Conservation (phyloP, 2,329 filamentous ascomycete genomes). For the Sclerotinia sclerotiorum region DNA sequence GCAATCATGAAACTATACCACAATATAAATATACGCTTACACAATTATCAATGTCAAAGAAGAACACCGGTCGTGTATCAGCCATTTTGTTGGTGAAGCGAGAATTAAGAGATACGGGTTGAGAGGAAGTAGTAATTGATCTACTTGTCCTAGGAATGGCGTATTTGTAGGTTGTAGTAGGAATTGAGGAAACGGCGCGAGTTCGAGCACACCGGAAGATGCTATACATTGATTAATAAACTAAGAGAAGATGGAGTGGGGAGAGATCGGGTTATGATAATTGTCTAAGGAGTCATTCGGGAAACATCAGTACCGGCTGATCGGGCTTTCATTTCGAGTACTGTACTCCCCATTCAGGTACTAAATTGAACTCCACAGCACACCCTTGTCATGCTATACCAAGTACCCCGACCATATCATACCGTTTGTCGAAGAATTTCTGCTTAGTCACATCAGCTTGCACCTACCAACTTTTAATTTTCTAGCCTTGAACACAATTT, state of each 20-base stretch:
- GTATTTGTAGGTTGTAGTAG: background rate
- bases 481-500: constrained; percentile 20
- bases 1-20: constrained; percentile 35
- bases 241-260: background rate
- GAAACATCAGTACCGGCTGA: background rate
- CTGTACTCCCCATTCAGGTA: background rate
- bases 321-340: background rate
- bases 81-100: constrained; percentile 24
- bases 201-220: constrained; percentile 16
- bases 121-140: background rate
- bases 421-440: background rate
- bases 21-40: constrained; percentile 88
- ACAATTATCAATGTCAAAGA: constrained; percentile 98
- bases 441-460: constrained; percentile 7
- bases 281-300: constrained; percentile 17
- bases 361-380: background rate
- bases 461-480: background rate
- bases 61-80: constrained; percentile 54
- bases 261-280: background rate
- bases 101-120: background rate
- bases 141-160: constrained; percentile 16
- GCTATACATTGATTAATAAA: constrained; percentile 6
- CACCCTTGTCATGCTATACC: background rate
- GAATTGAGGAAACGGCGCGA: constrained; percentile 5
- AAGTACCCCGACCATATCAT: background rate